Percentiles rank a stretch among this genome's conserved stretches.
Evolutionary conservation across 371 early-diverging fungal genomes (phyloP).

Genomic region (Mucor velutinosus): DNA sequence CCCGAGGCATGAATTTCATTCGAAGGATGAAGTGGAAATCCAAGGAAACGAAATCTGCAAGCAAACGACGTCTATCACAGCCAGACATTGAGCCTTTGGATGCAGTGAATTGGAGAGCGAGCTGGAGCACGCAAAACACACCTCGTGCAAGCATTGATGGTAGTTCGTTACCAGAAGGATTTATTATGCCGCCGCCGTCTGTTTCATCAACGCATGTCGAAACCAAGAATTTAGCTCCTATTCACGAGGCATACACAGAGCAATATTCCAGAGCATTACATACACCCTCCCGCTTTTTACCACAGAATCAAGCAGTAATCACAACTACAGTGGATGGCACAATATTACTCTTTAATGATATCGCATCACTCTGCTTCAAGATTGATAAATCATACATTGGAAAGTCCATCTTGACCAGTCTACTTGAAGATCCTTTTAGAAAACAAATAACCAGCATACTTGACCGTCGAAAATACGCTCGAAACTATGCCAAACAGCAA

Average conservation of each 20-base stretch:
- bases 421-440: constrained; percentile 23
- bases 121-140: constrained; percentile 20
- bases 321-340: constrained; percentile 57
- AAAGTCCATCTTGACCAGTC: constrained; percentile 21
- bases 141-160: constrained; percentile 16
- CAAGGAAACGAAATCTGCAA: background rate
- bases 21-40: constrained; percentile 19
- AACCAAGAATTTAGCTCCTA: constrained; percentile 15
- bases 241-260: constrained; percentile 24
- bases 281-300: constrained; percentile 63
- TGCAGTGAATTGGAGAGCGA: background rate
- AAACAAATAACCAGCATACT: constrained; percentile 12
- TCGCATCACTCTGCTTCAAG: constrained; percentile 41
- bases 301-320: constrained; percentile 67
- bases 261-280: constrained; percentile 51
- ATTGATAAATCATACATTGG: constrained; percentile 31
- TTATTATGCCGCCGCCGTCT: constrained; percentile 1
- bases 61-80: constrained; percentile 11
- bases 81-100: constrained; percentile 6
- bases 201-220: background rate
- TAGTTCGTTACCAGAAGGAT: background rate
- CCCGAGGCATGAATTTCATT: constrained; percentile 20
- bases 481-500: background rate
- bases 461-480: constrained; percentile 11
- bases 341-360: constrained; percentile 57